Conservation (phyloP, 768 basidiomycete genomes). For the Trametes cinnabarina region DNA sequence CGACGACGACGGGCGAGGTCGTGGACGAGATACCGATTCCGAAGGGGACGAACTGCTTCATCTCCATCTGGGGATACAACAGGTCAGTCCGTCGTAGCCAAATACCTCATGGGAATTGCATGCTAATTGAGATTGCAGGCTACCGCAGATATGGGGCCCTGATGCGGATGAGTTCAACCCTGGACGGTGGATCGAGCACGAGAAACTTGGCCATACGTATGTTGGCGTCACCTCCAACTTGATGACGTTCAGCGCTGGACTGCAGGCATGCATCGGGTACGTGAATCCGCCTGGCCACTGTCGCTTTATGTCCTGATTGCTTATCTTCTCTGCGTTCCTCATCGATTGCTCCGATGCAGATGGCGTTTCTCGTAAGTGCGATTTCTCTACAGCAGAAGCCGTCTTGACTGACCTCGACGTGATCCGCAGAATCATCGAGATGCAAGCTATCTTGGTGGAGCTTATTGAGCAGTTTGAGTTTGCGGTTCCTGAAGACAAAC, state of each 20-base stretch:
- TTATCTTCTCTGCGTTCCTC: neutral
- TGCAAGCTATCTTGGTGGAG: constrained; percentile 34
- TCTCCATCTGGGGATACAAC: constrained; percentile 33
- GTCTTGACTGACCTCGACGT: constrained; percentile 23
- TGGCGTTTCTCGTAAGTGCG: constrained; percentile 34
- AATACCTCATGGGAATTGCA: neutral
- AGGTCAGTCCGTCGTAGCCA: no score
- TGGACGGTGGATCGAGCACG: constrained; percentile 23
- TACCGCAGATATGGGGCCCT: constrained; percentile 31
- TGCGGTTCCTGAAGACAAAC: constrained; percentile 30
- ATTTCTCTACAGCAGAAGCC: neutral
- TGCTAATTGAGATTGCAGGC: constrained; percentile 3
- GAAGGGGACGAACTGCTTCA: constrained; percentile 25
- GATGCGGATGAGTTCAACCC: constrained; percentile 33
- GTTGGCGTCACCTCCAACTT: constrained; percentile 18
- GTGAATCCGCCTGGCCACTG: neutral
- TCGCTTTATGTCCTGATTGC: neutral
- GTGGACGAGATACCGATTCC: constrained; percentile 28
- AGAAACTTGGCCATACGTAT: constrained; percentile 19
- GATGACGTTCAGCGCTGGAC: constrained; percentile 16
- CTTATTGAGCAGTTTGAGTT: constrained; percentile 38
- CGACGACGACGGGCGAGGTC: constrained; percentile 11
- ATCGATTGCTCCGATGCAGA: neutral
- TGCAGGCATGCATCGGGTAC: constrained; percentile 25
- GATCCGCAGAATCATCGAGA: constrained; percentile 30